Percentiles rank a stretch among this genome's conserved stretches.
Conservation (phyloP, 2,329 filamentous ascomycete species). For the Xenosphaeropsis pyriputrescens region DNA sequence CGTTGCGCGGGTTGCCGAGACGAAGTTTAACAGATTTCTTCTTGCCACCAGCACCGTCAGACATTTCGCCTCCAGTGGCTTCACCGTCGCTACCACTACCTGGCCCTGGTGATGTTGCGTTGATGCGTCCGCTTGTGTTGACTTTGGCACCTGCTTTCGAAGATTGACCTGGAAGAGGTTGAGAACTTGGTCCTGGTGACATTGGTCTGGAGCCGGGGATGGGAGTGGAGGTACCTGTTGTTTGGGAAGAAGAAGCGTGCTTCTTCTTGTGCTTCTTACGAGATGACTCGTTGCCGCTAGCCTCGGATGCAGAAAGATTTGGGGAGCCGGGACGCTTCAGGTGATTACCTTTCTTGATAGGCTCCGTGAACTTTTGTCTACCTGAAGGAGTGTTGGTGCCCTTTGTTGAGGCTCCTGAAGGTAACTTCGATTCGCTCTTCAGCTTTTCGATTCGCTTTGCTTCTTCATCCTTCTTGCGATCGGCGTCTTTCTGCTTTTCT, state of each 20-base stretch:
- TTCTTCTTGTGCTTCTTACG: slow-evolving; percentile 69
- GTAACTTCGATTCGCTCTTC: slow-evolving; percentile 29
- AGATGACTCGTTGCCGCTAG: slow-evolving; percentile 78
- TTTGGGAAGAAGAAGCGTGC: slow-evolving; percentile 29
- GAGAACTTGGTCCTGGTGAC: slow-evolving; percentile 12
- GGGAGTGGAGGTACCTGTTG: slow-evolving; percentile 41
- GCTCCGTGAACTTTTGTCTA: slow-evolving; percentile 33
- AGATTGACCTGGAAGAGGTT: slow-evolving; percentile 10
- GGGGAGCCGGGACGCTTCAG: slow-evolving; percentile 80
- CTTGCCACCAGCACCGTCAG: slow-evolving; percentile 37
- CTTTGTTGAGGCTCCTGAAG: slow-evolving; percentile 44
- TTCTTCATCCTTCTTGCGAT: slow-evolving; percentile 43
- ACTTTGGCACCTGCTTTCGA: slow-evolving; percentile 15
- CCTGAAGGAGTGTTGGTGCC: slow-evolving; percentile 54
- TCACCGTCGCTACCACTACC: slow-evolving; percentile 60
- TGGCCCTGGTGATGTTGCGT: slow-evolving; percentile 21
- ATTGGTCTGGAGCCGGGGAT: slow-evolving; percentile 23
- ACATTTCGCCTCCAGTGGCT: slow-evolving; percentile 53
- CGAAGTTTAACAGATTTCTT: slow-evolving; percentile 41
- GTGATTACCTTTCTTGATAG: slow-evolving; percentile 31
- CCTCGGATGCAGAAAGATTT: slow-evolving; percentile 58
- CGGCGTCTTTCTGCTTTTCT: slow-evolving; percentile 48
- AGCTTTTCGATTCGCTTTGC: slow-evolving; percentile 34
- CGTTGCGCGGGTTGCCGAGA: slow-evolving; percentile 26
- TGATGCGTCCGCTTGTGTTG: slow-evolving; percentile 15